Conservation (phyloP, 208 protist genomes). For the Acanthamoeba culbertsoni region DNA sequence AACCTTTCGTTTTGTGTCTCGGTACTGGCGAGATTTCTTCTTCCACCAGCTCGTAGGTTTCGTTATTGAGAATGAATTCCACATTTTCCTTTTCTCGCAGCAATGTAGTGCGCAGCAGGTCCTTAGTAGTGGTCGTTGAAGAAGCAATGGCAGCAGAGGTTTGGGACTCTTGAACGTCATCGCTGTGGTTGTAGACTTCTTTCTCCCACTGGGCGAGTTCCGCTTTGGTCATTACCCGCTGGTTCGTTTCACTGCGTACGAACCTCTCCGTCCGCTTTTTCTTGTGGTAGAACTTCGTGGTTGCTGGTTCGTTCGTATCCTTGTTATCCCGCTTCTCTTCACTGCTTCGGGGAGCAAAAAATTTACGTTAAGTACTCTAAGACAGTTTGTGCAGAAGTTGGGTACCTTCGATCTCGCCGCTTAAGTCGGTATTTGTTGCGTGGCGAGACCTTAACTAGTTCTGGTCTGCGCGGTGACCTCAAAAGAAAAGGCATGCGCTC, state of each 20-base stretch:
- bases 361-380: too few species aligned
- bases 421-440: neutral
- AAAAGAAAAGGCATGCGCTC: neutral
- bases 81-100: slow-evolving; percentile 38
- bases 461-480: neutral
- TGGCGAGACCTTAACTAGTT: neutral
- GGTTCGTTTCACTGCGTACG: neutral
- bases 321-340: too few species aligned
- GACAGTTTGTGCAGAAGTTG: too few species aligned
- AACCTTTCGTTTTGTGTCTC: neutral
- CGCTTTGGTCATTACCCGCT: slow-evolving; percentile 44
- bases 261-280: slow-evolving; percentile 28
- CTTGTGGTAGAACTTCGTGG: slow-evolving; percentile 19
- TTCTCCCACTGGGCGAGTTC: slow-evolving; percentile 34
- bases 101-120: neutral
- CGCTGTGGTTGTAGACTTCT: neutral
- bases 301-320: too few species aligned
- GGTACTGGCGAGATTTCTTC: neutral
- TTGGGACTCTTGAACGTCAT: too few species aligned
- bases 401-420: neutral
- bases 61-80: slow-evolving; percentile 40
- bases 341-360: too few species aligned
- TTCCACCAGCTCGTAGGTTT: neutral
- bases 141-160: neutral
- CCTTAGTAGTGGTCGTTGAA: neutral